Evolutionary conservation across 371 early-diverging fungal species (phyloP).

Genomic region (Rhizomucor miehei): DNA sequence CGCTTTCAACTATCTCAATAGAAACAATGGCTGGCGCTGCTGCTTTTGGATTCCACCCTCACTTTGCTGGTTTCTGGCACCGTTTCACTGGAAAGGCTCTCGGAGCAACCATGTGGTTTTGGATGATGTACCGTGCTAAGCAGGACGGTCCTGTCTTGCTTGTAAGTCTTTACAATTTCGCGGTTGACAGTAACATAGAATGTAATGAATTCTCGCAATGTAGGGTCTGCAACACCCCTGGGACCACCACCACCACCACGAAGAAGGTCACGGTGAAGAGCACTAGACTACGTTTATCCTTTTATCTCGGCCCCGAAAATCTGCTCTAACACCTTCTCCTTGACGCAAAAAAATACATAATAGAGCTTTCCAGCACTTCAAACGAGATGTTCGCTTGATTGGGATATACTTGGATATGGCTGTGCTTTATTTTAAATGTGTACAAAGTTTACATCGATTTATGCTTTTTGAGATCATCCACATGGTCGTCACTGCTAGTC

Average conservation of each 20-base stretch:
- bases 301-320: no score
- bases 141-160: constrained; percentile 75
- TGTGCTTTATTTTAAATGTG: no score
- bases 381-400: no score
- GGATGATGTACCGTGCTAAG: constrained; percentile 86
- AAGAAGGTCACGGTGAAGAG: constrained; percentile 47
- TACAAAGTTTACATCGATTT: neutral
- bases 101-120: constrained; percentile 83
- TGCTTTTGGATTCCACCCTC: constrained; percentile 51
- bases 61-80: constrained; percentile 45
- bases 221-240: constrained; percentile 73
- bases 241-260: constrained; percentile 55
- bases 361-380: no score
- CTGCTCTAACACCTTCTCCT: no score
- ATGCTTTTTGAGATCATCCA: neutral
- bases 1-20: no score
- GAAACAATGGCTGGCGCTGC: constrained; percentile 38
- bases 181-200: neutral
- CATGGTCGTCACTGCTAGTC: neutral
- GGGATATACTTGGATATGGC: no score
- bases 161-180: constrained; percentile 41
- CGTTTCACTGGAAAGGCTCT: constrained; percentile 51
- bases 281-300: constrained; percentile 15
- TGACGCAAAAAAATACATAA: no score
- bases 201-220: constrained; percentile 1